Conservation (phyloP, 805 yeast genomes). For the Candida chilensis region DNA sequence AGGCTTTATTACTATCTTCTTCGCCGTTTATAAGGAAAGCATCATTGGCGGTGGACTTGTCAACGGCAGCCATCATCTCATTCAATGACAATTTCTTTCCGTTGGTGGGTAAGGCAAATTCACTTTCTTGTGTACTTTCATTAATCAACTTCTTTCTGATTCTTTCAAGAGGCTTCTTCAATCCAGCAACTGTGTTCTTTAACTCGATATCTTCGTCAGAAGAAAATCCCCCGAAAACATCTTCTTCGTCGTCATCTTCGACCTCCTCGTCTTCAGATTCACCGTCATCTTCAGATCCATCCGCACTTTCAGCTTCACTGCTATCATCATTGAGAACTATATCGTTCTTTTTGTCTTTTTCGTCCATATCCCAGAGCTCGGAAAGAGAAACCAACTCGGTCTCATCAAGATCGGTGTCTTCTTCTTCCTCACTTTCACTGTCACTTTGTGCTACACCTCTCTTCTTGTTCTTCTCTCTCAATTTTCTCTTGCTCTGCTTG, state of each 20-base stretch:
- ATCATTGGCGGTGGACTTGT: constrained; percentile 34
- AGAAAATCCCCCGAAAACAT: constrained; percentile 17
- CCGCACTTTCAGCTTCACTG: constrained; percentile 9
- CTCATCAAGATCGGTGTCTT: constrained; percentile 72
- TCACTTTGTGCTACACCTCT: constrained; percentile 11
- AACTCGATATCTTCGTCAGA: constrained; percentile 48
- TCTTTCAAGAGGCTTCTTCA: constrained; percentile 24
- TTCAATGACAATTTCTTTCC: constrained; percentile 53
- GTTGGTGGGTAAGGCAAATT: constrained; percentile 55
- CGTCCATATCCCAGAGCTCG: constrained; percentile 87
- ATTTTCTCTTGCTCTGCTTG: constrained; percentile 25
- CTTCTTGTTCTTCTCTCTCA: constrained; percentile 15
- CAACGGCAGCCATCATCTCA: constrained; percentile 69
- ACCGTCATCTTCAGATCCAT: constrained; percentile 6
- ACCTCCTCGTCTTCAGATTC: constrained; percentile 10
- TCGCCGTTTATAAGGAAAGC: constrained; percentile 37
- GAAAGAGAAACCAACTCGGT: constrained; percentile 65
- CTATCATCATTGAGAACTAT: constrained; percentile 11
- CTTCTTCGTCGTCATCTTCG: constrained; percentile 13
- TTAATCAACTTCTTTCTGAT: constrained; percentile 36
- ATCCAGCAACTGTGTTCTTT: constrained; percentile 31
- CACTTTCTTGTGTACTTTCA: constrained; percentile 56
- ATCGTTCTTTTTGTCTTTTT: constrained; percentile 29
- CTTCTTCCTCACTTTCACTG: constrained; percentile 37
- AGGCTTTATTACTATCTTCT: constrained; percentile 27